A percentile compares a stretch with the other conserved stretches of the same genome.
Evolutionary conservation across 2,329 filamentous ascomycete genomes (phyloP).

Genomic region (Diaporthe aspalathi): DNA sequence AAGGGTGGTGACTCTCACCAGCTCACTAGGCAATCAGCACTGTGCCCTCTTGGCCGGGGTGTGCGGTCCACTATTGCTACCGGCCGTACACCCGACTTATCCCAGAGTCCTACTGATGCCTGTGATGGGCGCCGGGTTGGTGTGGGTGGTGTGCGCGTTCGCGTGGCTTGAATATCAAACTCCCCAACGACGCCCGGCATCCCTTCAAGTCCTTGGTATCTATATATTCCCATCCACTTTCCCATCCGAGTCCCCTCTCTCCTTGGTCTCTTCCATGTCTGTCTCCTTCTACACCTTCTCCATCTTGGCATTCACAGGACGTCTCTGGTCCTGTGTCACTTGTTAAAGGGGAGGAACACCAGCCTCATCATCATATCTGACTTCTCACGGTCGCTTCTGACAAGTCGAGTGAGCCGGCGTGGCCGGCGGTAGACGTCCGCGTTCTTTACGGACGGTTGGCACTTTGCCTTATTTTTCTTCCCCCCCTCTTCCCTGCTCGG

Average conservation of each 20-base stretch:
- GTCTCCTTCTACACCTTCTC: conserved; percentile 16
- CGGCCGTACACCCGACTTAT: background rate
- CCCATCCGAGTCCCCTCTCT: background rate
- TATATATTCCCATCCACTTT: conserved; percentile 27
- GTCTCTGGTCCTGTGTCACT: background rate
- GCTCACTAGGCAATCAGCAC: conserved; percentile 24
- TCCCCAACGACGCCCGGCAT: background rate
- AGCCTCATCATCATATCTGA: conserved; percentile 40
- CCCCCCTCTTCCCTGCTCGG: background rate
- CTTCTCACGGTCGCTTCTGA: conserved; percentile 36
- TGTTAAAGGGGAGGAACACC: conserved; percentile 29
- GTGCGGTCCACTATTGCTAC: conserved; percentile 29
- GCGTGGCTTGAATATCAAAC: conserved; percentile 32
- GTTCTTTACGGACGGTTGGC: conserved; percentile 36
- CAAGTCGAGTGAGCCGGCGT: conserved; percentile 46
- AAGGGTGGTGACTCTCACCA: conserved; percentile 33
- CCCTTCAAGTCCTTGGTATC: conserved; percentile 13
- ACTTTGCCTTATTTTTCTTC: conserved; percentile 18
- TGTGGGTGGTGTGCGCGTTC: conserved; percentile 33
- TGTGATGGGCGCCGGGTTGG: conserved; percentile 33
- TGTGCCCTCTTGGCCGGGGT: conserved; percentile 34
- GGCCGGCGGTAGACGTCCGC: conserved; percentile 43
- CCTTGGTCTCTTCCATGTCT: background rate
- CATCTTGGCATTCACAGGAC: conserved; percentile 5
- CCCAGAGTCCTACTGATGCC: conserved; percentile 32